Evolutionary conservation across 2,329 filamentous ascomycete genomes (phyloP), one percentile per base, ranked within the genome.

Genomic region (Claviceps sp.): DNA sequence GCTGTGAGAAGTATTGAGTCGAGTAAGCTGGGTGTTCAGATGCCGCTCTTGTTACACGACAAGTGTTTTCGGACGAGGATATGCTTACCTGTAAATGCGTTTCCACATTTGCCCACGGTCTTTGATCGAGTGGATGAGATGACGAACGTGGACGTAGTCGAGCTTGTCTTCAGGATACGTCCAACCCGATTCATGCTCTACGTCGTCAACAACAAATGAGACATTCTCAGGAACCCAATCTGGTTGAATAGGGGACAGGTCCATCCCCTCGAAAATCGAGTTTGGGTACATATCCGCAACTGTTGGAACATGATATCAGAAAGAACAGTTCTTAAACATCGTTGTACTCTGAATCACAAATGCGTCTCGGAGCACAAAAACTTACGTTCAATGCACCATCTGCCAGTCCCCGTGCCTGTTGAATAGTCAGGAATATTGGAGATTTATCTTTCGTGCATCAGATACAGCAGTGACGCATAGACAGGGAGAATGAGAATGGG

Each of bases 231-330:
- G 74, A 0, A 77, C 72, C 60, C 70, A 74, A 47, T 70, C 70
- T 0, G 74, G 74, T 49, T 77, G 74, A 42, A 77, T 77, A 0
- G 73, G 74, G 1, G 74, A 77, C 2, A 77, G 62, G 55, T 77
- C 74, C 61, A 75, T 69, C 54, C 73, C 74, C 42, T 70, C 70
- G 45, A 77, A 71, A 34, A 61, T 61, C 0, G 71, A 61, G 1
- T 68, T 64, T 4, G 71, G 70, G 52, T 72, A 77, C 37, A 62
- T 61, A 51, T 77, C 73, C 51, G 70, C 74, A 55, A 77, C 73
- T 77, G 34, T 22, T 24, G 1, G 1, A 19, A 40, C 30, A 34
- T 14, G 13, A 5, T 19, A 22, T 51, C 41, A 51, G 52, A 3
- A 13, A 30, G 11, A 19, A 26, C 5, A 16, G 17, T 24, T 22